Base-by-base conservation (phyloP, 371 early-diverging fungal species). In the Dichotomocladium elegans region DNA sequence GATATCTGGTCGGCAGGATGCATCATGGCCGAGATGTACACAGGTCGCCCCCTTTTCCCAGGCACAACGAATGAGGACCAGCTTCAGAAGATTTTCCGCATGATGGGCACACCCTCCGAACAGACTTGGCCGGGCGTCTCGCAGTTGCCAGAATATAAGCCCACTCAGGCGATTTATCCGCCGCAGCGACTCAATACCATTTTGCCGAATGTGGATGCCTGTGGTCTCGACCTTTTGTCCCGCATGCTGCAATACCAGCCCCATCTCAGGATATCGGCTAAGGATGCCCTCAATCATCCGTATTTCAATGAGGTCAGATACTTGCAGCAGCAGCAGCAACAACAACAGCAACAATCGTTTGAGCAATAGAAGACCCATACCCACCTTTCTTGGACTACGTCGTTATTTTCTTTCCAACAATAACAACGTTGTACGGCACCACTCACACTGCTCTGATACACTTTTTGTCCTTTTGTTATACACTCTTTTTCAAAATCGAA, bases 1-100 rank as follows among this genome's bases (percentile, higher is more conserved):
- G 99, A 99, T 71, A 94, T 99, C 47, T 99, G 99, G 99, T 94
- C 95, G 12, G 89, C 93, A 3, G 99, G 99, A 7, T 99, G 99
- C 73, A 98, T 98, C 63, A 86, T 97, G 83, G 94, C 94, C 41
- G 99, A 97, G 63, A 95, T 93, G 90, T 90, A 81, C 56, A 77
- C 89, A 4, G 96, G 99, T 3, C 67, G 90, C 33, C 98, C 99
- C 3, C 72, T 99, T 29, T 99, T 98, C 66, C 93, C 98, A 12
- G 99, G 99, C 31, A 89, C 89, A 31, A 91, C 87, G 58, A 93
- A 90, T 56, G 82, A 87, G 51, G 96, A 98, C 70, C 95, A 98
- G 68, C 74, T 98, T 24, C 55, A 82, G 51, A 84, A 85, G 66
- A 96, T 98, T 35, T 95, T 93, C 72, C 79, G 88, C 43, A 66